A percentile compares a stretch with the other conserved stretches of the same genome.
phyloP scores from a whole-genome alignment of 2,329 filamentous ascomycete genomes.

The Exophiala sideris region DNA sequence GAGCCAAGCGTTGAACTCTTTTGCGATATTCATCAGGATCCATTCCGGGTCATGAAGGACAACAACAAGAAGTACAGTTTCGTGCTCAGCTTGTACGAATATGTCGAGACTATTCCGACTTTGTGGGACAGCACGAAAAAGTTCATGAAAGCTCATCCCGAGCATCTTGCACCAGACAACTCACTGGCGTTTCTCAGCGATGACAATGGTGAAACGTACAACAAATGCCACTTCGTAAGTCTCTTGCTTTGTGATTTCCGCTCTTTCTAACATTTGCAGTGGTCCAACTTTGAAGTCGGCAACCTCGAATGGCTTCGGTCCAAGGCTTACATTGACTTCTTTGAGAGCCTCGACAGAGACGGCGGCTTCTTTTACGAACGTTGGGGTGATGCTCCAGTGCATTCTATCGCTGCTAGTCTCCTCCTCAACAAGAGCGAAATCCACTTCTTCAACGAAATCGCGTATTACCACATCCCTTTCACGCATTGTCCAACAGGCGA shows the following conservation, averaged over 20 bases:
- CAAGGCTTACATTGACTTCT: constrained; percentile 84
- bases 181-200: constrained; percentile 89
- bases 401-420: constrained; percentile 89
- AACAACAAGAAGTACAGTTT: constrained; percentile 99
- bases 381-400: constrained; percentile 95
- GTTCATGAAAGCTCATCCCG: constrained; percentile 85
- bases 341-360: constrained; percentile 79
- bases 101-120: constrained; percentile 91
- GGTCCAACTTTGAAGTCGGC: constrained; percentile 98
- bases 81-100: constrained; percentile 91
- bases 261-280: constrained; percentile 51
- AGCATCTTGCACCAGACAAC: constrained; percentile 81
- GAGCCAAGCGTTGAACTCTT: constrained; percentile 95
- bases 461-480: constrained; percentile 96
- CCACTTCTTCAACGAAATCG: constrained; percentile 99
- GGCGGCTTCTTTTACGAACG: constrained; percentile 99
- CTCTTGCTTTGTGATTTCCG: not conserved
- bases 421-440: constrained; percentile 89
- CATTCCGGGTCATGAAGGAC: constrained; percentile 94
- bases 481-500: constrained; percentile 95
- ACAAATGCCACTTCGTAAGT: constrained; percentile 93
- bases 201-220: constrained; percentile 87
- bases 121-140: constrained; percentile 94
- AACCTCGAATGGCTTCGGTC: constrained; percentile 91
- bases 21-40: constrained; percentile 93